phyloP scores from a whole-genome alignment of 2,329 filamentous ascomycete genomes.

The Apiospora saccharicola region DNA sequence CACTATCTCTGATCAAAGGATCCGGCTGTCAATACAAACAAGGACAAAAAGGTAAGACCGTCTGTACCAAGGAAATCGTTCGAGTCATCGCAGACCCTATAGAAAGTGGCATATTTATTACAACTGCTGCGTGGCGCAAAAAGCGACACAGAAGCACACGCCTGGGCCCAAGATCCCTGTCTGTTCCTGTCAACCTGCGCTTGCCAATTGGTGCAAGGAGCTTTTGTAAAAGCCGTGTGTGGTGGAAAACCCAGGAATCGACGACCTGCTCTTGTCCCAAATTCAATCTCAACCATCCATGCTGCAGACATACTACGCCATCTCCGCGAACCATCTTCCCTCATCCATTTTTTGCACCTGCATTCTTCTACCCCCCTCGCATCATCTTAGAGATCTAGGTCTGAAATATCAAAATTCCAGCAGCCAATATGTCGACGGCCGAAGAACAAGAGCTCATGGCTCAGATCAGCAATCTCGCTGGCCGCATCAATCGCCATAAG shows the following conservation, averaged over 20 bases:
- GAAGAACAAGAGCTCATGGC: constrained; percentile 62
- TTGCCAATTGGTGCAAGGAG: background rate
- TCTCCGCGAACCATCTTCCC: constrained; percentile 1
- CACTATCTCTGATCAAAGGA: background rate
- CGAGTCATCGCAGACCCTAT: background rate
- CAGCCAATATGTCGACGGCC: constrained; percentile 36
- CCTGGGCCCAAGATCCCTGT: background rate
- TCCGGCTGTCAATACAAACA: background rate
- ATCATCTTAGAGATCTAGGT: background rate
- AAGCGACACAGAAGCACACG: background rate
- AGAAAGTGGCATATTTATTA: background rate
- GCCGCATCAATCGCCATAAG: constrained; percentile 82
- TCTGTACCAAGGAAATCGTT: background rate
- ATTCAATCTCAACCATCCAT: background rate
- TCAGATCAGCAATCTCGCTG: constrained; percentile 60
- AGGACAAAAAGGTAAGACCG: background rate
- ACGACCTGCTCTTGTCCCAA: constrained; percentile 4
- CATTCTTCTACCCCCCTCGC: background rate
- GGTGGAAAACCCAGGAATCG: constrained; percentile 15
- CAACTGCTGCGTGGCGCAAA: background rate
- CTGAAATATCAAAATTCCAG: constrained; percentile 16
- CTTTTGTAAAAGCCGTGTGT: background rate
- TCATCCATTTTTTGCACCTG: background rate
- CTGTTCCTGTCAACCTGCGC: background rate
- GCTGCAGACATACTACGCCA: background rate